phyloP scores from a whole-genome alignment of 371 early-diverging fungal species.

The Haplosporangium sp. region DNA sequence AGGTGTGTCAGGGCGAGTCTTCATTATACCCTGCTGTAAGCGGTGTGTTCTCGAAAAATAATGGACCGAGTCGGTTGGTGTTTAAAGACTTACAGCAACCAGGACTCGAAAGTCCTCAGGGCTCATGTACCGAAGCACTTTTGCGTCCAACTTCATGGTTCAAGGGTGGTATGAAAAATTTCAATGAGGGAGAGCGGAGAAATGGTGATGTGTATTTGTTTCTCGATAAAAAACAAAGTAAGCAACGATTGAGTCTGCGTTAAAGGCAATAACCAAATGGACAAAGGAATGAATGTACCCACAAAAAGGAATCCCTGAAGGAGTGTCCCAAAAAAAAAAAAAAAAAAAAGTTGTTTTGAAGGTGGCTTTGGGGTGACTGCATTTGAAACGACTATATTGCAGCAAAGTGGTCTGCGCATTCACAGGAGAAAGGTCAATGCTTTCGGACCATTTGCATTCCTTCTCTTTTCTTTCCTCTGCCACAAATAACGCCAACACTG shows the following conservation, averaged over 20 bases:
- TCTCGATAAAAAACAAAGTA: too few species aligned
- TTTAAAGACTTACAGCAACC: conserved; percentile 78
- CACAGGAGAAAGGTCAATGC: too few species aligned
- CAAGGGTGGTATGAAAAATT: neutral
- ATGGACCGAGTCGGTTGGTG: neutral
- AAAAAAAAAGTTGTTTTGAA: conserved; percentile 18
- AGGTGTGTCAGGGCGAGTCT: too few species aligned
- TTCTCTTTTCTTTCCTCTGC: too few species aligned
- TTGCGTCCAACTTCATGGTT: conserved; percentile 94
- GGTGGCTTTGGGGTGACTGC: conserved; percentile 1
- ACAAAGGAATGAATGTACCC: conserved; percentile 1
- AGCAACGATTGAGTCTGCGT: neutral
- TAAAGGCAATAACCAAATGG: neutral
- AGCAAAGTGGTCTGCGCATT: too few species aligned
- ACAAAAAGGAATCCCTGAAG: too few species aligned
- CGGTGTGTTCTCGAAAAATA: too few species aligned
- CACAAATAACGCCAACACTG: too few species aligned
- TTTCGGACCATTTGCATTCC: too few species aligned
- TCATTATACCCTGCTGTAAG: too few species aligned
- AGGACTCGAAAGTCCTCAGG: conserved; percentile 95
- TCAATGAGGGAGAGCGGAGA: neutral
- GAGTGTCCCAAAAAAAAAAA: conserved; percentile 14
- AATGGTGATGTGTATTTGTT: neutral
- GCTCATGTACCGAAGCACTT: conserved; percentile 93
- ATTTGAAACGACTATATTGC: neutral